These are phyloP conservation scores for Borovskyia barvae DNA, from an alignment of 208 protist genomes.

Conservation along the genomic window DNA sequence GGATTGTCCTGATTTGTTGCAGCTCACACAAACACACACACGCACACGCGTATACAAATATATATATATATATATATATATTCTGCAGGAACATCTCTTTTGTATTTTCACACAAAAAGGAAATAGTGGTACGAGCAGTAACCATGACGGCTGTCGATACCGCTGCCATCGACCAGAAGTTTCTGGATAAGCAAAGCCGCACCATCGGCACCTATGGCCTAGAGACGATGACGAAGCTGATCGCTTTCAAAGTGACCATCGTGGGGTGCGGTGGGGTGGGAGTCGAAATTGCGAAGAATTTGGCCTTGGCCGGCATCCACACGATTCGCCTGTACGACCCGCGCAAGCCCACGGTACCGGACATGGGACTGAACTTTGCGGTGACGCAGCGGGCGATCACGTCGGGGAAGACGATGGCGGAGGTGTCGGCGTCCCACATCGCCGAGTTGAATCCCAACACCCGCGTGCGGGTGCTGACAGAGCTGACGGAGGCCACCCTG, in stretches of 20 bases:
- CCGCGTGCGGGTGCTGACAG: slow-evolving; percentile 50
- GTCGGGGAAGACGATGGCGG: slow-evolving; percentile 50
- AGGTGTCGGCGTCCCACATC: slow-evolving; percentile 62
- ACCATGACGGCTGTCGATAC: too few relatives aligned
- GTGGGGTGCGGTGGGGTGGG: slow-evolving; percentile 90
- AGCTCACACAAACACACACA: too few relatives aligned
- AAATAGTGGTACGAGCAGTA: too few relatives aligned
- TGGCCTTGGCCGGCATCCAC: slow-evolving; percentile 84
- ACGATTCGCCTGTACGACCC: slow-evolving; percentile 85
- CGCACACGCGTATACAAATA: too few relatives aligned
- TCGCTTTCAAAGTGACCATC: slow-evolving; percentile 89
- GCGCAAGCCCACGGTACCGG: slow-evolving; percentile 28
- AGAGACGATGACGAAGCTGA: slow-evolving; percentile 91
- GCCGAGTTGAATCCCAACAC: slow-evolving; percentile 91
- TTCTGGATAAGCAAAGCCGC: slow-evolving; percentile 90
- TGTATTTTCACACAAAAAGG: too few relatives aligned
- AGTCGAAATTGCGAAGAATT: slow-evolving; percentile 92
- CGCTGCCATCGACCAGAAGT: slow-evolving; percentile 82
- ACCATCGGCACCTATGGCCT: slow-evolving; percentile 92
- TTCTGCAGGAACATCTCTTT: too few relatives aligned
- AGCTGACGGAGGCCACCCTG: slow-evolving; percentile 58
- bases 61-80: too few relatives aligned
- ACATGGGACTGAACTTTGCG: slow-evolving; percentile 92
- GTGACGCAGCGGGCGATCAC: slow-evolving; percentile 59
- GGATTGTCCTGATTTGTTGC: not conserved